Percentiles rank a stretch among this genome's conserved stretches.
These are phyloP conservation scores for Takashimella koratensis DNA, from an alignment of 1,284 basidiomycete genomes.

Conservation along the genomic window DNA sequence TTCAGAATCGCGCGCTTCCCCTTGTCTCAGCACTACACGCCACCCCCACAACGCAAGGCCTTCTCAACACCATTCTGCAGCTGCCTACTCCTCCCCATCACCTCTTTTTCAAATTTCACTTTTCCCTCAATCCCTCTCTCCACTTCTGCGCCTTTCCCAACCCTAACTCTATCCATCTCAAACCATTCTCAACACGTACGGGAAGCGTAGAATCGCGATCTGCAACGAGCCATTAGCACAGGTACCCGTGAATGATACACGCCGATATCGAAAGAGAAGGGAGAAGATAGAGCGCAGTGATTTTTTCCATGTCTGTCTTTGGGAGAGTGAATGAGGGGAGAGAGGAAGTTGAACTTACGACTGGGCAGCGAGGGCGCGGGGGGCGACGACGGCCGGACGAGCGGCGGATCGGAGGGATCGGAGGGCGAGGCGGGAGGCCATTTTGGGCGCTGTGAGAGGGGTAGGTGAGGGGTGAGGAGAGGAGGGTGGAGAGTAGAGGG, in stretches of 20 bases:
- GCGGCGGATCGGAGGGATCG: slow-evolving; percentile 45
- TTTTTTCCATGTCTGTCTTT: too few relatives aligned
- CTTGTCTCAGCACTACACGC: too few relatives aligned
- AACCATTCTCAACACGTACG: slow-evolving; percentile 34
- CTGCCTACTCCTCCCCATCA: too few relatives aligned
- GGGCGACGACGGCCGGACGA: slow-evolving; percentile 36
- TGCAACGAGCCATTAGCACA: slow-evolving; percentile 8
- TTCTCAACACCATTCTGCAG: too few relatives aligned
- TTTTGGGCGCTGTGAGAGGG: slow-evolving; percentile 27
- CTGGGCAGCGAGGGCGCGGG: slow-evolving; percentile 36
- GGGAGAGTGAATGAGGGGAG: too few relatives aligned
- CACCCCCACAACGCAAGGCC: too few relatives aligned
- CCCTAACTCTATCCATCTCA: not conserved
- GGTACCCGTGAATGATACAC: too few relatives aligned
- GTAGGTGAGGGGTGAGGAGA: slow-evolving; percentile 5
- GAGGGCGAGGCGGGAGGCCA: slow-evolving; percentile 50
- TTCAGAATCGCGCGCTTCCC: too few relatives aligned
- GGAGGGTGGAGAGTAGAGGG: slow-evolving; percentile 9
- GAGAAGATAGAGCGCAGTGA: not conserved
- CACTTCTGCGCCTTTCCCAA: not conserved
- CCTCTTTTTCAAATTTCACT: not conserved
- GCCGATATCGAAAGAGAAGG: slow-evolving; percentile 5
- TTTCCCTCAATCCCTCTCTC: not conserved
- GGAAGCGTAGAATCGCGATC: slow-evolving; percentile 43
- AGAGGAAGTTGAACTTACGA: slow-evolving; percentile 22